Evolutionary conservation across 1,284 basidiomycete genomes (phyloP), one percentile per base, ranked within the genome.

Genomic region (Xerocomus amazonicus): DNA sequence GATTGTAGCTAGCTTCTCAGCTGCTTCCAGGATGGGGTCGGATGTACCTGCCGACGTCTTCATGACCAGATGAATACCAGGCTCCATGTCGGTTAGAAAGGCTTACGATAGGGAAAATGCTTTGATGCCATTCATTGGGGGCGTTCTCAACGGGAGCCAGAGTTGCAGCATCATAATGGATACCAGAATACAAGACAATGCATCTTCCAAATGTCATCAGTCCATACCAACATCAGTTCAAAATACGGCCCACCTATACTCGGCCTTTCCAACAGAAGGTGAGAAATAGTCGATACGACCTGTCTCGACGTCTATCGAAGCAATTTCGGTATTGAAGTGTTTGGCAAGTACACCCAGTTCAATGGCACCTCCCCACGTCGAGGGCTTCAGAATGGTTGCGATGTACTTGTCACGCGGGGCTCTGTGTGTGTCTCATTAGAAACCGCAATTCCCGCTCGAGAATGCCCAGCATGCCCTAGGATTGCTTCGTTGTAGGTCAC

Each of bases 311-410:
- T 97, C 94, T 48, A 97, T 78, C 47, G 89, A 92, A 6, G 83
- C 81, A 41, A 97, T 96, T 68, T 96, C 93, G 1, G 89, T 87
- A 32, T 73, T 70, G 66, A 86, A 96, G 66, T 93, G 81, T 10
- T 81, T 71, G 1, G 93, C 83, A 52, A 97, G 83, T 56, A 96
- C 83, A 3, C 84, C 73, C 12, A 95, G 80, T 63, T 94, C 91
- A 62, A 97, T 96, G 2, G 94, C 94, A 13, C 94, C 95, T 38
- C 94, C 94, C 94, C 94, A 97, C 0, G 88, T 83, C 1, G 80
- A 72, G 1, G 89, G 82, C 43, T 85, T 85, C 38, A 83, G 73
- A 53, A 97, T 97, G 6, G 86, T 87, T 6, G 74, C 59, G 56
- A 93, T 88, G 66, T 97, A 97, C 42, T 82, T 76, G 13, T 84